Conservation (phyloP, 352 stramenopile genomes). For the Phytophthora vignae region DNA sequence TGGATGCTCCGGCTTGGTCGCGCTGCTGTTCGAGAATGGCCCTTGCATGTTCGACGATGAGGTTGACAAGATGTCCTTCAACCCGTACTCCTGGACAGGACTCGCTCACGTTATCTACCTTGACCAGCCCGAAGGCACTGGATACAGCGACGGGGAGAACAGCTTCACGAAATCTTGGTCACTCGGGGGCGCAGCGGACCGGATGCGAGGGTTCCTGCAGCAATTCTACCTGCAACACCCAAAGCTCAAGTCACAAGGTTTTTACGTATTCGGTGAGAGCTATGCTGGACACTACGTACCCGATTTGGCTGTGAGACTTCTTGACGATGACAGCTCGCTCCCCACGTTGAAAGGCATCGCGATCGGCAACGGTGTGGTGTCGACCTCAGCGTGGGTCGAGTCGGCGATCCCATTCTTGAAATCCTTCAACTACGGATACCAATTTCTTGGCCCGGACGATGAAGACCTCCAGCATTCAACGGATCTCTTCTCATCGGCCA, state of each 20-base stretch:
- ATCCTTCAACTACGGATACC: conserved; percentile 49
- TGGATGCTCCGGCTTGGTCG: conserved; percentile 95
- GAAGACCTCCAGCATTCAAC: conserved; percentile 6
- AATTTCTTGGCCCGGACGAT: conserved; percentile 43
- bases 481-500: conserved; percentile 28
- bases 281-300: conserved; percentile 97
- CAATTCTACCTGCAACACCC: conserved; percentile 60
- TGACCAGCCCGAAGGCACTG: conserved; percentile 93
- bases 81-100: conserved; percentile 95
- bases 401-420: conserved; percentile 62
- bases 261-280: conserved; percentile 96
- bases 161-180: conserved; percentile 48
- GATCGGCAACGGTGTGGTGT: conserved; percentile 85
- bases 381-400: conserved; percentile 50
- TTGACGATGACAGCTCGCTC: conserved; percentile 49
- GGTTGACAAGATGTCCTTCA: conserved; percentile 65
- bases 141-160: conserved; percentile 52
- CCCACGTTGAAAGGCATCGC: conserved; percentile 81
- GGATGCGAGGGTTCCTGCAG: conserved; percentile 64
- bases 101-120: conserved; percentile 97
- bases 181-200: conserved; percentile 46
- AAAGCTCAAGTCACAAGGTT: conserved; percentile 52
- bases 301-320: conserved; percentile 81
- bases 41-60: conserved; percentile 92
- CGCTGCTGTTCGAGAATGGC: conserved; percentile 96